Conservation (phyloP, 2,329 filamentous ascomycete species). For the Colletotrichum sansevieriae region DNA sequence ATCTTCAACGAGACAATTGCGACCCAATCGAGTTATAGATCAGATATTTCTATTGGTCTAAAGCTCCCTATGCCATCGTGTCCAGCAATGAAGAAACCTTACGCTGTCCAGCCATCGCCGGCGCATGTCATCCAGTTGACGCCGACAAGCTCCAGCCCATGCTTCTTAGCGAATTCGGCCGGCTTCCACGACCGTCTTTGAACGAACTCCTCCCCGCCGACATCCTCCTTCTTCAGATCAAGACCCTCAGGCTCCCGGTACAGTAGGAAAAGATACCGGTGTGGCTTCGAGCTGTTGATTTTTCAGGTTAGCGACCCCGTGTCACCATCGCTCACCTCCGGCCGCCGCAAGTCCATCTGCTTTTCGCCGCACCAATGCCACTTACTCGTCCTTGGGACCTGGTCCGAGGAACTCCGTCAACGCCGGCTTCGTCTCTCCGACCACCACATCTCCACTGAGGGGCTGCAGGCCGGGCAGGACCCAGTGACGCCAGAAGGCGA, state of each 20-base stretch:
- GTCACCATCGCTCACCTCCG: conserved; percentile 4
- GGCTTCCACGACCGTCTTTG: conserved; percentile 59
- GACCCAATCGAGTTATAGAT: too few species aligned
- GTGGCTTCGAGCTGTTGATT: conserved; percentile 58
- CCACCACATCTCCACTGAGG: conserved; percentile 43
- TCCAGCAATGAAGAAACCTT: not conserved
- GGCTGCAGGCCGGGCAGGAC: conserved; percentile 58
- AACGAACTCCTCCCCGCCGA: conserved; percentile 61
- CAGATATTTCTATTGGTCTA: too few species aligned
- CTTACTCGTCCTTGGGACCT: conserved; percentile 61
- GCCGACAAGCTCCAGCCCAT: conserved; percentile 55
- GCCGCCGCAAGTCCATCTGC: not conserved
- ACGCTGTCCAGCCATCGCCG: conserved; percentile 57
- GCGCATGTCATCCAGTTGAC: conserved; percentile 62
- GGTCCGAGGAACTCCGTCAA: conserved; percentile 60
- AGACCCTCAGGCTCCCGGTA: conserved; percentile 56
- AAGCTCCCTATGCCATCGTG: not conserved
- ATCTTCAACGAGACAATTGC: too few species aligned
- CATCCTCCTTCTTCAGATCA: conserved; percentile 54
- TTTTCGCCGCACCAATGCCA: conserved; percentile 9
- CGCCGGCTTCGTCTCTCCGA: conserved; percentile 49
- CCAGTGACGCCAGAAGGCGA: conserved; percentile 69
- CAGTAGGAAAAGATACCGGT: conserved; percentile 61
- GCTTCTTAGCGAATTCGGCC: conserved; percentile 53
- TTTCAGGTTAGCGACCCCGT: too few species aligned